These are phyloP conservation scores for Lepidium campestre DNA, from an alignment of 441 rosid species.

Conservation along the genomic window DNA sequence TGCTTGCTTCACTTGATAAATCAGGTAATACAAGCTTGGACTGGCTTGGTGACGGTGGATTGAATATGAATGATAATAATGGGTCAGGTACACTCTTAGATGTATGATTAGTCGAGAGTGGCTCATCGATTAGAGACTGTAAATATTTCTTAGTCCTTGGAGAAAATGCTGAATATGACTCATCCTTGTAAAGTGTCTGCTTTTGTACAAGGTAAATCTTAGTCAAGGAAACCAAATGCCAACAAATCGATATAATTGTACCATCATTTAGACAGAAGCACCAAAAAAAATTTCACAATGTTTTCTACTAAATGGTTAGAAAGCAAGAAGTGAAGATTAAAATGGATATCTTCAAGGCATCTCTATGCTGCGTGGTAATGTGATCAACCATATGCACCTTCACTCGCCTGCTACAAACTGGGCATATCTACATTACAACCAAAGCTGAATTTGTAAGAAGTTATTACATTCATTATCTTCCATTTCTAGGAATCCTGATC, in stretches of 20 bases:
- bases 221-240: slow-evolving; percentile 18
- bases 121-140: slow-evolving; percentile 44
- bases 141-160: slow-evolving; percentile 49
- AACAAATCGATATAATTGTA: neutral
- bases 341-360: slow-evolving; percentile 26
- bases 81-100: slow-evolving; percentile 51
- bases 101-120: slow-evolving; percentile 37
- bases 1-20: slow-evolving; percentile 24
- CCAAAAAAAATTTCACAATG: neutral
- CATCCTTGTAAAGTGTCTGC: slow-evolving; percentile 39
- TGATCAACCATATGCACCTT: slow-evolving; percentile 31
- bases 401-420: slow-evolving; percentile 28
- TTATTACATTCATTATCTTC: neutral
- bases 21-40: slow-evolving; percentile 29
- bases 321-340: neutral
- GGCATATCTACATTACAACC: slow-evolving; percentile 25
- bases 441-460: neutral
- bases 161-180: slow-evolving; percentile 38
- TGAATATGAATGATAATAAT: slow-evolving; percentile 56
- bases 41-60: slow-evolving; percentile 29
- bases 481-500: neutral
- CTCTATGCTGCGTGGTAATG: slow-evolving; percentile 21
- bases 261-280: neutral
- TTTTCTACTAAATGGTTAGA: neutral
- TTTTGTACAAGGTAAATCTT: slow-evolving; percentile 19